phyloP scores from a whole-genome alignment of 306 rosid species.

The Casuarina cunninghamiana region DNA sequence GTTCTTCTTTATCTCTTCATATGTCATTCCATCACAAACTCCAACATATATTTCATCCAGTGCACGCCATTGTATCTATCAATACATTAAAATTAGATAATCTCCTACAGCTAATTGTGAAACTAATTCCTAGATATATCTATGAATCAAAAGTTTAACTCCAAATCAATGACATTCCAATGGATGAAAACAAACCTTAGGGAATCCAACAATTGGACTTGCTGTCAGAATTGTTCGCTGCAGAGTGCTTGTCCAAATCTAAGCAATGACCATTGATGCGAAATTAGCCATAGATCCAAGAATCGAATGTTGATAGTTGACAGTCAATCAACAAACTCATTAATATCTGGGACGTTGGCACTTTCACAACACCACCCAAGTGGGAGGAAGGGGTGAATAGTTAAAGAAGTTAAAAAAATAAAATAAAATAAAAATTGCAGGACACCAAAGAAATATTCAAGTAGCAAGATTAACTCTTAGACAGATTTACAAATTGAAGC shows the following conservation, averaged over 20 bases:
- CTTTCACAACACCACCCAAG: not conserved
- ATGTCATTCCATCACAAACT: slow-evolving; percentile 96
- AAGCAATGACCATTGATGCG: slow-evolving; percentile 15
- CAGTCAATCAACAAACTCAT: not conserved
- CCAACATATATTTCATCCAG: slow-evolving; percentile 93
- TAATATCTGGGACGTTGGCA: not conserved
- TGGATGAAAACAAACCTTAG: slow-evolving; percentile 67
- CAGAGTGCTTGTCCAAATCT: slow-evolving; percentile 99
- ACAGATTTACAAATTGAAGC: not conserved
- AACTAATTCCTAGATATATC: slow-evolving; percentile 8
- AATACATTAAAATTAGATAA: slow-evolving; percentile 11
- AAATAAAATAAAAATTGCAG: too few species aligned
- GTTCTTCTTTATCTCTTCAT: slow-evolving; percentile 92
- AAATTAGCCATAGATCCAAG: not conserved
- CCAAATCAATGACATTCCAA: not conserved
- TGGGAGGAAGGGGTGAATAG: too few species aligned
- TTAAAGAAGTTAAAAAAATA: too few species aligned
- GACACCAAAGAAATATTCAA: not conserved
- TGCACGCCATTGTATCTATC: slow-evolving; percentile 99
- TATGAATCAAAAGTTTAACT: not conserved
- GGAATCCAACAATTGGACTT: slow-evolving; percentile 80
- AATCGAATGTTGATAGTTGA: not conserved
- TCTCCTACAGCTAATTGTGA: not conserved
- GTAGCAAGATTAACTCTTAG: not conserved
- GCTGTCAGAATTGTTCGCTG: slow-evolving; percentile 94